Evolutionary conservation across 768 basidiomycete genomes (phyloP).

Genomic region (Boletus patriciae): DNA sequence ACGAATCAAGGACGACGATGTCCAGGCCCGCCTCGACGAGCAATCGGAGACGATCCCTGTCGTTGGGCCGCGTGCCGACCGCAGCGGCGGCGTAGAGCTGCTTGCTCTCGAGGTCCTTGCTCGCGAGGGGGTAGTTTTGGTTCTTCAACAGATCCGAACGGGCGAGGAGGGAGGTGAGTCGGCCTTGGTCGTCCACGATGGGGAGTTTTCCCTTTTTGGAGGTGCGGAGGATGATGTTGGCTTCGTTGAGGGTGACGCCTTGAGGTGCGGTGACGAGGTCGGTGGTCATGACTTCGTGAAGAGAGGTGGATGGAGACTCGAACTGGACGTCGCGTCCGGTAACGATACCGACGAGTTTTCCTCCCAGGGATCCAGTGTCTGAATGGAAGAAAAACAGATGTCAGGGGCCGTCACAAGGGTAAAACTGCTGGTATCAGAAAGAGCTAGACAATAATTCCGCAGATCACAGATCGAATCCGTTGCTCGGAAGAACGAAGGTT

Average conservation of each 20-base stretch:
- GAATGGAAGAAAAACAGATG: conserved; percentile 12
- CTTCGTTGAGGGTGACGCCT: conserved; percentile 88
- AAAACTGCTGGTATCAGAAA: conserved; percentile 15
- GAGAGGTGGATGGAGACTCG: conserved; percentile 60
- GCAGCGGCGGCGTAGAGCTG: conserved; percentile 97
- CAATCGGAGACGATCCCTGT: conserved; percentile 78
- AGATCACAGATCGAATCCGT: conserved; percentile 70
- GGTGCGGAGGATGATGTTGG: conserved; percentile 91
- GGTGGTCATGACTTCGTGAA: conserved; percentile 87
- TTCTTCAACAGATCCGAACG: conserved; percentile 98
- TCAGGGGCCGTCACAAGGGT: conserved; percentile 20
- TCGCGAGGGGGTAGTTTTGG: conserved; percentile 93
- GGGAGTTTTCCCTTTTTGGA: conserved; percentile 99
- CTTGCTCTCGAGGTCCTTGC: conserved; percentile 86
- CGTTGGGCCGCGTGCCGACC: conserved; percentile 87
- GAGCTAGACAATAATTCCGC: conserved; percentile 52
- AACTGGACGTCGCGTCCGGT: conserved; percentile 97
- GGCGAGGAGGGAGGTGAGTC: conserved; percentile 82
- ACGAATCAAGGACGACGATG: conserved; percentile 92
- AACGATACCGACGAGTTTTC: conserved; percentile 94
- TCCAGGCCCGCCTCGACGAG: conserved; percentile 95
- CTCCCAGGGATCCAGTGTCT: conserved; percentile 87
- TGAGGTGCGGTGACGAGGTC: conserved; percentile 81
- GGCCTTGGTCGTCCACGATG: conserved; percentile 64
- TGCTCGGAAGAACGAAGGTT: conserved; percentile 92